phyloP scores from a whole-genome alignment of 2,329 filamentous ascomycete genomes.

The Colletotrichum sp. region DNA sequence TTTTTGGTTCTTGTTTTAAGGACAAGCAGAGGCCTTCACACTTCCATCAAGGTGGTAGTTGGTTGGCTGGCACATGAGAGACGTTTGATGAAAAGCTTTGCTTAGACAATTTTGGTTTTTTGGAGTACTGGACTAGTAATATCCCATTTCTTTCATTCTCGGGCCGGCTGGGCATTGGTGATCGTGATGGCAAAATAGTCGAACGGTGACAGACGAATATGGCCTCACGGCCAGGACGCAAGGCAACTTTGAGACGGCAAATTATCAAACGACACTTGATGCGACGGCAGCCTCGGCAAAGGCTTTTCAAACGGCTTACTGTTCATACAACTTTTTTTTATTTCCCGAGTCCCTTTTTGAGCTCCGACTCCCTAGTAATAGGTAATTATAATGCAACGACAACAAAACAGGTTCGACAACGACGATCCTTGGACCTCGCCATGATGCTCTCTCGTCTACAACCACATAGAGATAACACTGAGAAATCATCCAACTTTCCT shows the following conservation, averaged over 20 bases:
- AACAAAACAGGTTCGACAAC: background rate
- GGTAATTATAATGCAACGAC: conserved; percentile 20
- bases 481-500: background rate
- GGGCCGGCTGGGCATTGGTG: background rate
- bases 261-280: background rate
- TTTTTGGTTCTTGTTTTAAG: background rate
- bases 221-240: background rate
- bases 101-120: background rate
- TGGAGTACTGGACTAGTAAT: conserved; percentile 12
- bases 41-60: background rate
- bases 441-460: conserved; percentile 1
- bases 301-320: background rate
- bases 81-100: conserved; percentile 10
- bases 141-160: conserved; percentile 1
- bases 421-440: background rate
- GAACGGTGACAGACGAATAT: background rate
- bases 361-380: conserved; percentile 19
- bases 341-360: conserved; percentile 1
- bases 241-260: background rate
- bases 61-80: background rate
- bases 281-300: background rate
- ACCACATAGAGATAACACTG: conserved; percentile 5
- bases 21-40: background rate
- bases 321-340: background rate
- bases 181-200: background rate